Percentiles rank a stretch among this genome's conserved stretches.
phyloP scores from a whole-genome alignment of 139 green algal genomes.

The Trebouxia sp. region DNA sequence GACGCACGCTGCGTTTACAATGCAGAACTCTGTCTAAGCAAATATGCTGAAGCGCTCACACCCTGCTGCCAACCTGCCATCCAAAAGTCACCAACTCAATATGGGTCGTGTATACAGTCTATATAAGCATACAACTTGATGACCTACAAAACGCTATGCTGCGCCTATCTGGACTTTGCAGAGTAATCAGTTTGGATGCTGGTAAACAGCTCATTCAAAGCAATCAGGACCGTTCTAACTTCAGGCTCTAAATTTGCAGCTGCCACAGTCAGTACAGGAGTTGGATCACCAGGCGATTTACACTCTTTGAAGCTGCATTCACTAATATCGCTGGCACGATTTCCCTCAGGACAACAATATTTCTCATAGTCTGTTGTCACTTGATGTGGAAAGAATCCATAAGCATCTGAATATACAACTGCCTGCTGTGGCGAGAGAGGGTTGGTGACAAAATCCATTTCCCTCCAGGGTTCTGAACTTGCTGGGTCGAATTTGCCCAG shows the following conservation, averaged over 20 bases:
- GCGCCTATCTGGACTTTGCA: neutral
- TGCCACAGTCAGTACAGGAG: neutral
- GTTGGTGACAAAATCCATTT: slow-evolving; percentile 4
- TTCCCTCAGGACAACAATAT: neutral
- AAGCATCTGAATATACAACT: neutral
- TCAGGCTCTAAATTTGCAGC: neutral
- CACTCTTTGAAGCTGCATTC: neutral
- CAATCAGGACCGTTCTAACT: neutral
- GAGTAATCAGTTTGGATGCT: neutral
- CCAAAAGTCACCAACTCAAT: too few species aligned
- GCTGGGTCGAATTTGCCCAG: slow-evolving; percentile 22
- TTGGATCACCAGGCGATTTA: neutral
- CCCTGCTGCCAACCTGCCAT: too few species aligned
- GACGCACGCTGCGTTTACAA: too few species aligned
- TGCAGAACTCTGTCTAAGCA: too few species aligned
- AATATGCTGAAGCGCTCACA: too few species aligned
- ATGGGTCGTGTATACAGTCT: too few species aligned
- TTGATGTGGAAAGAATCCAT: slow-evolving; percentile 1
- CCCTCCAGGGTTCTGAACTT: neutral
- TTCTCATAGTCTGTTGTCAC: slow-evolving; percentile 1
- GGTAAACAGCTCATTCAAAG: neutral
- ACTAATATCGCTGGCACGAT: neutral
- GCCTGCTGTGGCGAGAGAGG: neutral
- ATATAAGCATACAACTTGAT: too few species aligned
- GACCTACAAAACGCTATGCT: too few species aligned